phyloP scores from a whole-genome alignment of 2,329 filamentous ascomycete species.

The Pseudogymnoascus sp. region DNA sequence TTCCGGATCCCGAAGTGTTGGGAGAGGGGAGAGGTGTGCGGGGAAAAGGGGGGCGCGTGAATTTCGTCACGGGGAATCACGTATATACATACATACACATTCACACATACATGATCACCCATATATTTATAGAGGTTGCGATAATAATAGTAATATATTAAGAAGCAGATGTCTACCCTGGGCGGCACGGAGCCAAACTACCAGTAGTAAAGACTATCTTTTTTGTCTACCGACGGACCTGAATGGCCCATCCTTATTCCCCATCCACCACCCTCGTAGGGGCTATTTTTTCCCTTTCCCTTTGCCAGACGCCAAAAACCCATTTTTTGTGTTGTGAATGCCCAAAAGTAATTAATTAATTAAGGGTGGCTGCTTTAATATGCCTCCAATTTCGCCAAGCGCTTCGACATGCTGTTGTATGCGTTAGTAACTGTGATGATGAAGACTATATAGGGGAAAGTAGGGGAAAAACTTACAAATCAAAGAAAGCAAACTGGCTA shows the following conservation, averaged over 20 bases:
- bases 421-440: conserved; percentile 16
- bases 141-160: conserved; percentile 4
- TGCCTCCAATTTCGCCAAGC: conserved; percentile 42
- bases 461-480: conserved; percentile 62
- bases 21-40: neutral
- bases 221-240: neutral
- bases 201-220: neutral
- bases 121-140: neutral
- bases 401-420: conserved; percentile 52
- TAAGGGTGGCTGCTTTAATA: neutral
- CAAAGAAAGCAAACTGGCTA: conserved; percentile 96
- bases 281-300: neutral
- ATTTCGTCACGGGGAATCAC: neutral
- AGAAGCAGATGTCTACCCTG: neutral
- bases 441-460: conserved; percentile 13
- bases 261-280: conserved; percentile 1
- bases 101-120: neutral
- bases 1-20: neutral
- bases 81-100: neutral
- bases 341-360: neutral
- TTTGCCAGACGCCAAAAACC: neutral
- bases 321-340: neutral
- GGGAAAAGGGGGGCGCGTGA: neutral
- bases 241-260: too few relatives aligned
- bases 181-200: neutral